Evolutionary conservation across 805 yeast genomes (phyloP).

Genomic region (Ogataea nonfermentans): DNA sequence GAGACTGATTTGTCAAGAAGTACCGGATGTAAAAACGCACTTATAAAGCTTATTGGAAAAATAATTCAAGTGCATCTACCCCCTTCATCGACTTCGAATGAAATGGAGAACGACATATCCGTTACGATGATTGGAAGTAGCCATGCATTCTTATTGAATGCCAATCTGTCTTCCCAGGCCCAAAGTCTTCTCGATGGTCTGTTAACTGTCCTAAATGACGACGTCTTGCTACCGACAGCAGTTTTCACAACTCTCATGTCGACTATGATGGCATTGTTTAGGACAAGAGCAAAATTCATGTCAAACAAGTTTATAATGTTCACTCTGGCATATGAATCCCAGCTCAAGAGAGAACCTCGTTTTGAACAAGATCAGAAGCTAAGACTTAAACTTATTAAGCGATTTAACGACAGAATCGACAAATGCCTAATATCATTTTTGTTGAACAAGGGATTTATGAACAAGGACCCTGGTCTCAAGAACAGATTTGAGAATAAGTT

Average conservation of each 20-base stretch:
- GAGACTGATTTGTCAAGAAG: constrained; percentile 52
- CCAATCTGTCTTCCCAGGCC: constrained; percentile 66
- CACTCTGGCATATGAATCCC: constrained; percentile 59
- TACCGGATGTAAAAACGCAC: constrained; percentile 60
- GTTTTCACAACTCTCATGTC: constrained; percentile 67
- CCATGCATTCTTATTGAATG: constrained; percentile 61
- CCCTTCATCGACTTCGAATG: constrained; percentile 21
- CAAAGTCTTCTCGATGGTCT: constrained; percentile 65
- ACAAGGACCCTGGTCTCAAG: constrained; percentile 31
- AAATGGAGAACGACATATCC: constrained; percentile 39
- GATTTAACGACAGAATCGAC: constrained; percentile 38
- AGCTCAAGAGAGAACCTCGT: constrained; percentile 53
- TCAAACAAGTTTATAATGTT: constrained; percentile 53
- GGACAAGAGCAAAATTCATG: constrained; percentile 60
- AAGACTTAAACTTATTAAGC: constrained; percentile 30
- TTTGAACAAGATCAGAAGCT: constrained; percentile 36
- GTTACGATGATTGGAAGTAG: constrained; percentile 48
- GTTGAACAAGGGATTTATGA: constrained; percentile 34
- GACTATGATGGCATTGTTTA: constrained; percentile 59
- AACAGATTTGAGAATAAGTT: constrained; percentile 35
- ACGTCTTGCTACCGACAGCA: constrained; percentile 53
- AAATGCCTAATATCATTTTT: constrained; percentile 33
- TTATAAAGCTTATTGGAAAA: constrained; percentile 69
- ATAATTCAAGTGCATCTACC: constrained; percentile 54
- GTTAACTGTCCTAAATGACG: constrained; percentile 53